Evolutionary conservation across 2,329 filamentous ascomycete species (phyloP), one percentile per base, ranked within the genome.

Genomic region (Fusarium sp.): DNA sequence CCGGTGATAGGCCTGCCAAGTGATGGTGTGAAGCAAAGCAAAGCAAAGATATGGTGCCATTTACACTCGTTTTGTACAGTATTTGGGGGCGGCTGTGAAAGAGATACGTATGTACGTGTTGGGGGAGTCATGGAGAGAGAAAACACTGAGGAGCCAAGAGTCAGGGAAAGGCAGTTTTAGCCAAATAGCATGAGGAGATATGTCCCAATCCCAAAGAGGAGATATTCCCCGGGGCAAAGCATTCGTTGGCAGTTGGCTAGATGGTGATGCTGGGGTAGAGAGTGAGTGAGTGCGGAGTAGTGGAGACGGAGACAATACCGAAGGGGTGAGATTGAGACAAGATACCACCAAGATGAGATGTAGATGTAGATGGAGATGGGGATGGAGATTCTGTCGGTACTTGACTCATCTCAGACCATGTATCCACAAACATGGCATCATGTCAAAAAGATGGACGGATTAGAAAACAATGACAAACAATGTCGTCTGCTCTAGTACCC

Each of bases 221-320:
- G 39, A 50, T 63, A 37, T 48, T 55, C 39, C 42, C 48, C 36
- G 31, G 47, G 31, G 18, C 20, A 25, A 25, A 27, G 31, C 39
- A 42, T 51, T 42, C 17, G 20, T 31, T 45, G 20, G 39, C 40
- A 46, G 23, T 60, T 11, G 41, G 17, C 11, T 11, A 27, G 14
- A 11, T 5, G 29, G 9, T 39, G 42, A 31, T 46, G 17, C 61
- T 42, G 46, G 61, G 49, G 61, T 59, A 64, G 57, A 59, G 29
- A 33, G 31, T 13, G 29, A 31, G 11, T 31, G 29, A 69, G 50
- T 69, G 69, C 71, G 71, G 71, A 73, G 71, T 72, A 71, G 65
- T 59, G 67, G 70, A 51, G 70, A 61, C 51, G 42, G 49, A 29
- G 31, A 52, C 18, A 35, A 48, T 52, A 37, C 66, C 52, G 48